Conservation (phyloP, 2,329 filamentous ascomycete species). For the Xylariaceae sp. region DNA sequence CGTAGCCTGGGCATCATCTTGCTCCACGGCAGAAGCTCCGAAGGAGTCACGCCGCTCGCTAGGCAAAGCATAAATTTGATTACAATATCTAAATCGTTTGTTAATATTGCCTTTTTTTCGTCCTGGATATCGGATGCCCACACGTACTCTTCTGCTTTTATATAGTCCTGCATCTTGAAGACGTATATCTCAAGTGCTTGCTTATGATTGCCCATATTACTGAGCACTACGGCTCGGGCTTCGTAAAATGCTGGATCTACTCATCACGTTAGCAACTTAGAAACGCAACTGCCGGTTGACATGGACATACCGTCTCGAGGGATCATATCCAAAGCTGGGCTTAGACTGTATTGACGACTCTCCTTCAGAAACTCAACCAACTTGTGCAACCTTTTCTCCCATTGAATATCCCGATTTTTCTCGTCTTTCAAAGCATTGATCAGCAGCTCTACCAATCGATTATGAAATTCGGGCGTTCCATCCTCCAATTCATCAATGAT, state of each 20-base stretch:
- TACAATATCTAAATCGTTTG: conserved; percentile 73
- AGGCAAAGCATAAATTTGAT: conserved; percentile 68
- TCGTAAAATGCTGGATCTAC: conserved; percentile 86
- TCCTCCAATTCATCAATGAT: conserved; percentile 88
- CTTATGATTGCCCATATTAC: conserved; percentile 94
- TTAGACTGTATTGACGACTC: conserved; percentile 81
- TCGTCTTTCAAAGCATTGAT: conserved; percentile 54
- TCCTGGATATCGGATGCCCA: neutral
- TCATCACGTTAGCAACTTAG: conserved; percentile 23
- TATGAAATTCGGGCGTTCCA: conserved; percentile 83
- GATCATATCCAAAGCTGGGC: conserved; percentile 77
- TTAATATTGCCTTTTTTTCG: neutral
- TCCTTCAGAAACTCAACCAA: conserved; percentile 77
- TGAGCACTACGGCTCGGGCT: conserved; percentile 85
- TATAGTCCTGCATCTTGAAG: conserved; percentile 86
- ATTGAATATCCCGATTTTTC: conserved; percentile 53
- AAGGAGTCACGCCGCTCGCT: conserved; percentile 32
- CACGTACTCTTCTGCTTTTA: conserved; percentile 89
- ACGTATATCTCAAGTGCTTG: conserved; percentile 98
- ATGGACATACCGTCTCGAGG: conserved; percentile 71
- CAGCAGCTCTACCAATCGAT: conserved; percentile 75
- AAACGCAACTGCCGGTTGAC: neutral
- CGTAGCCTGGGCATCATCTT: conserved; percentile 55
- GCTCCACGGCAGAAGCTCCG: conserved; percentile 47
- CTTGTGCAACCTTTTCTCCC: conserved; percentile 66